These are phyloP conservation scores for Rhizopogon rudus DNA, from an alignment of 768 basidiomycete genomes.

Conservation along the genomic window DNA sequence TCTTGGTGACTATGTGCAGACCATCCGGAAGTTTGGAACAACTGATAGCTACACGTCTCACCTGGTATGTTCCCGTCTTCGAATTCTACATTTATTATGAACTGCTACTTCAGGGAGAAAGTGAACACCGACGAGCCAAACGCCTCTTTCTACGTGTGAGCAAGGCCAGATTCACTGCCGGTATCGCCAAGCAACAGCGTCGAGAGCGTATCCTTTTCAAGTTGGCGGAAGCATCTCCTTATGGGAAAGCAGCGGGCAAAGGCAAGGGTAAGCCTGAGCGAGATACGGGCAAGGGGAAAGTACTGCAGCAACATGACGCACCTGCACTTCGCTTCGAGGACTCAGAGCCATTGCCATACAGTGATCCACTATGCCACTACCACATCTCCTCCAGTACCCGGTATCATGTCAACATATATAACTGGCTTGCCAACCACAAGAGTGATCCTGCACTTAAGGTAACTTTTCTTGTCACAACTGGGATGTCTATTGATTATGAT, in stretches of 20 bases:
- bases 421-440: not conserved
- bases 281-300: no score
- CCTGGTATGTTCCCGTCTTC: slow-evolving; percentile 6
- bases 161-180: slow-evolving; percentile 21
- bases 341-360: no score
- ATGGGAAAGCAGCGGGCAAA: no score
- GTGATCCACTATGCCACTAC: slow-evolving; percentile 8
- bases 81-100: no score
- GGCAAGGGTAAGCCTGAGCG: no score
- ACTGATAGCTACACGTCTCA: slow-evolving; percentile 32
- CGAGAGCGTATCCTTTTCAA: slow-evolving; percentile 11
- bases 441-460: slow-evolving; percentile 9
- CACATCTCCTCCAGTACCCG: slow-evolving; percentile 12
- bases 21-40: slow-evolving; percentile 20
- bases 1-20: slow-evolving; percentile 5
- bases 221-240: not conserved
- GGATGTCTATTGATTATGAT: no score
- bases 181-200: slow-evolving; percentile 19
- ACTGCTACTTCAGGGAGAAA: slow-evolving; percentile 26
- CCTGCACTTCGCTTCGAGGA: no score
- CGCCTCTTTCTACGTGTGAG: slow-evolving; percentile 29
- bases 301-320: no score
- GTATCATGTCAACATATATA: slow-evolving; percentile 1
- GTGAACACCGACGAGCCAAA: slow-evolving; percentile 32
- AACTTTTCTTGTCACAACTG: no score